Base-by-base conservation (phyloP, 768 basidiomycete genomes). In the Leccinum sublutescens region DNA sequence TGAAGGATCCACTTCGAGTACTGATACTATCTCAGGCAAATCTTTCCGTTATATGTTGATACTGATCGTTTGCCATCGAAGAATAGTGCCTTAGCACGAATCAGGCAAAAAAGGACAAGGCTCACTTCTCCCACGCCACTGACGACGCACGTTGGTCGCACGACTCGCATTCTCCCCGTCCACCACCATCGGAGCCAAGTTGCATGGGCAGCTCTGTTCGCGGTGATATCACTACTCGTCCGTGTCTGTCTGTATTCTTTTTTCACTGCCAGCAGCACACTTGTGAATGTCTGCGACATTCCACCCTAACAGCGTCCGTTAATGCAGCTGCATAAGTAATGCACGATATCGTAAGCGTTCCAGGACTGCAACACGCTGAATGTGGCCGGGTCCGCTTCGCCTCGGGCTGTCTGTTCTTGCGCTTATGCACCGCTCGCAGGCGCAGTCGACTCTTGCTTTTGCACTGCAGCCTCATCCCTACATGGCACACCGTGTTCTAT, bases 91-190 rank as follows among this genome's bases (percentile, higher is more conserved):
- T 47, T 47, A 11, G 45, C 45, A 23, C 45, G 21, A 5, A 47
- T 47, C 10, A 47, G 45, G 21, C n/a, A 19, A 47, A 47, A 47
- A 23, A 66, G 66, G 56, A 38, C 40, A 21, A 29, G 19, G 19
- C 15, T 21, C 11, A 25, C 27, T 9, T 9, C 51, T 70, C 69
- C 68, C 70, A 70, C 69, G 69, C 70, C 69, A 70, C 65, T 38
- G 52, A 5, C 34, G 23, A 55, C 59, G 36, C 57, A 58, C 60
- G 45, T 55, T 55, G 29, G 34, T 27, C 54, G 33, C 33, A 34
- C 33, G 12, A 34, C 33, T 12, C 33, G 12, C 33, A 34, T 12
- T 34, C 12, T 34, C 12, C 5, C 33, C 33, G 25, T 53, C 29
- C 25, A 19, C 36, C 38, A 31, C 45, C 45, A 14, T 33, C 47